phyloP scores from a whole-genome alignment of 1,284 basidiomycete species.

The Cutaneotrichosporon cutaneum region DNA sequence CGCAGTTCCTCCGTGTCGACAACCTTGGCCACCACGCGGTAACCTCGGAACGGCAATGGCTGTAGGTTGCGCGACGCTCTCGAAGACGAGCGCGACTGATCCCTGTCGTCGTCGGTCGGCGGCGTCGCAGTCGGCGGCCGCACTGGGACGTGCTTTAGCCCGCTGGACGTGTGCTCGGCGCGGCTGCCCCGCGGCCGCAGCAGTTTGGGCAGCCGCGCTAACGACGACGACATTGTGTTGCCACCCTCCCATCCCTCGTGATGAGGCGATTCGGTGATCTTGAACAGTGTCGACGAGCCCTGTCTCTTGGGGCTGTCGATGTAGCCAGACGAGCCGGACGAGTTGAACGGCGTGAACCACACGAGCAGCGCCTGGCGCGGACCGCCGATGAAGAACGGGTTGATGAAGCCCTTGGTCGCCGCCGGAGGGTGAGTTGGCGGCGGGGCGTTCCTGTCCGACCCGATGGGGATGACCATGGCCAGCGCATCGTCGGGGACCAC shows the following conservation, averaged over 20 bases:
- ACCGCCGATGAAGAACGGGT: conserved; percentile 33
- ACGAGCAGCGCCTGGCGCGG: conserved; percentile 44
- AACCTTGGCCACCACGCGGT: conserved; percentile 50
- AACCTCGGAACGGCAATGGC: conserved; percentile 48
- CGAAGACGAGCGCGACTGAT: neutral
- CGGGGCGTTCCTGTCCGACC: conserved; percentile 14
- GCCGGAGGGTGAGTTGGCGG: conserved; percentile 3
- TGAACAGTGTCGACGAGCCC: conserved; percentile 21
- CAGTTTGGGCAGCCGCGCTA: conserved; percentile 46
- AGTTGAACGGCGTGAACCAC: conserved; percentile 52
- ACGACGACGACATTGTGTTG: conserved; percentile 16
- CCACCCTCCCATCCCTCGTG: conserved; percentile 20
- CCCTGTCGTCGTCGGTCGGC: conserved; percentile 12
- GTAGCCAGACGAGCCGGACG: conserved; percentile 16
- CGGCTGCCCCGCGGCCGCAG: conserved; percentile 36
- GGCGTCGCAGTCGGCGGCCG: conserved; percentile 18
- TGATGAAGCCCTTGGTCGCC: conserved; percentile 20
- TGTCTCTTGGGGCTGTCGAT: neutral
- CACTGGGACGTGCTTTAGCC: conserved; percentile 15
- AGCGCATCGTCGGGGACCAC: conserved; percentile 51
- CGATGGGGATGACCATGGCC: conserved; percentile 50
- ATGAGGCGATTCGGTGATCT: conserved; percentile 21
- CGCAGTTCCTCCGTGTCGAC: conserved; percentile 44
- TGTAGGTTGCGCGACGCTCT: conserved; percentile 25
- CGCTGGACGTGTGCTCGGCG: neutral